phyloP scores from a whole-genome alignment of 192 early-diverging fungal genomes.

The Backusella tarrabulga region DNA sequence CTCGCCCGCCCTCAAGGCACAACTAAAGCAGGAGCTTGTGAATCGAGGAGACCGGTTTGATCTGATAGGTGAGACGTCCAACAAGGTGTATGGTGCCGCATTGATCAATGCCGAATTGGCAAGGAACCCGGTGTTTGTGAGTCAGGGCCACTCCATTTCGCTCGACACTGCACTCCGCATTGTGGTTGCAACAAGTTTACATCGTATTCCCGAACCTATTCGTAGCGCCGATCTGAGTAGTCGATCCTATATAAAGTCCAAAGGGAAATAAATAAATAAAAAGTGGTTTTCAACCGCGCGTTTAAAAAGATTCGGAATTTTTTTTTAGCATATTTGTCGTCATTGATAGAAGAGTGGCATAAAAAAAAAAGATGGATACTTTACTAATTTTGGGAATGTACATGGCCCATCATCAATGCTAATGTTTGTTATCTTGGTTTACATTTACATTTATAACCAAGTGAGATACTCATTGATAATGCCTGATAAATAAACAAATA shows the following conservation, averaged over 20 bases:
- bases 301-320: background rate
- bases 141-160: conserved; percentile 75
- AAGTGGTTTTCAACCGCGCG: background rate
- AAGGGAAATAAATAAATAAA: background rate
- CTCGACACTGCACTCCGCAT: conserved; percentile 69
- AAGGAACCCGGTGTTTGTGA: conserved; percentile 87
- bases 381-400: background rate
- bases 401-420: background rate
- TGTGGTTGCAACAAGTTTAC: conserved; percentile 56
- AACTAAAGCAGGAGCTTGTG: conserved; percentile 34
- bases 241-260: conserved; percentile 45
- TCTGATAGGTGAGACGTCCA: conserved; percentile 41
- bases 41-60: conserved; percentile 42
- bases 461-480: no score
- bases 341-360: no score
- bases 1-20: conserved; percentile 43
- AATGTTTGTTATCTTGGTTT: background rate
- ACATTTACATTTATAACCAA: no score
- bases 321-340: background rate
- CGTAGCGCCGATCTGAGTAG: conserved; percentile 77
- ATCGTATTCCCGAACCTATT: conserved; percentile 88
- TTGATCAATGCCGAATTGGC: conserved; percentile 44
- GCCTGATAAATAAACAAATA: no score
- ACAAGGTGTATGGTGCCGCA: conserved; percentile 49
- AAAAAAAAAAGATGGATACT: background rate